These are phyloP conservation scores for Dactylellina cionopaga DNA, from an alignment of 2,329 filamentous ascomycete genomes.

Conservation along the genomic window DNA sequence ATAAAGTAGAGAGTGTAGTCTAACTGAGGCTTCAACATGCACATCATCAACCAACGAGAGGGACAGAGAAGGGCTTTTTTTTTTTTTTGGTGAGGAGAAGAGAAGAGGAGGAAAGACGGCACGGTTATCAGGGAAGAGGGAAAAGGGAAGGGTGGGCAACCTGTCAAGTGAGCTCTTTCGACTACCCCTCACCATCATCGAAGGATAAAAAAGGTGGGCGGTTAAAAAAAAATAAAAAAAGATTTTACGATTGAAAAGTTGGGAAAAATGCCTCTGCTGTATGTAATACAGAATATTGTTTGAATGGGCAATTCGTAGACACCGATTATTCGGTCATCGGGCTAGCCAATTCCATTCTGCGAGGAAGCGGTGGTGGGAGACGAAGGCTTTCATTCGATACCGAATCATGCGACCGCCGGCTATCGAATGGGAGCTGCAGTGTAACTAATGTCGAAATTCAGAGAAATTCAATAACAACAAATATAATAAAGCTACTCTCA, in stretches of 20 bases:
- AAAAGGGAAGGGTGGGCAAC: constrained; percentile 17
- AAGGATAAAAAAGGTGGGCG: constrained; percentile 14
- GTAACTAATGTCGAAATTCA: too few species aligned
- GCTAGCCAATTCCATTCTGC: background rate
- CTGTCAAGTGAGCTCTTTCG: constrained; percentile 48
- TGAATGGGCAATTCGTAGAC: background rate
- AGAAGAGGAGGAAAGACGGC: constrained; percentile 13
- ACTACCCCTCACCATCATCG: constrained; percentile 35
- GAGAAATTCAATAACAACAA: too few species aligned
- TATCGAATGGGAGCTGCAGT: constrained; percentile 44
- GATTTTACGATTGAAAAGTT: background rate
- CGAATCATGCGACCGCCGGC: constrained; percentile 16
- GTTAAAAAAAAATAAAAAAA: background rate
- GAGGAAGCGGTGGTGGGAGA: background rate
- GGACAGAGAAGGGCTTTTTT: too few species aligned
- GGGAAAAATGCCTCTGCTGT: background rate
- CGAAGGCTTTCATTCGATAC: constrained; percentile 30
- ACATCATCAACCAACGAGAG: too few species aligned
- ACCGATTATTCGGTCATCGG: background rate
- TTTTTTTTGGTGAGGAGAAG: constrained; percentile 6
- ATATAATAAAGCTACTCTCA: too few species aligned
- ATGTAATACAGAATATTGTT: background rate
- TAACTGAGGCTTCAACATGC: too few species aligned
- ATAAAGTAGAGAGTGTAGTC: too few species aligned
- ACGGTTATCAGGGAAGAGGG: constrained; percentile 2